Evolutionary conservation across 2,329 filamentous ascomycete genomes (phyloP), one percentile per base, ranked within the genome.

Genomic region (Alternaria angustiovoidea): DNA sequence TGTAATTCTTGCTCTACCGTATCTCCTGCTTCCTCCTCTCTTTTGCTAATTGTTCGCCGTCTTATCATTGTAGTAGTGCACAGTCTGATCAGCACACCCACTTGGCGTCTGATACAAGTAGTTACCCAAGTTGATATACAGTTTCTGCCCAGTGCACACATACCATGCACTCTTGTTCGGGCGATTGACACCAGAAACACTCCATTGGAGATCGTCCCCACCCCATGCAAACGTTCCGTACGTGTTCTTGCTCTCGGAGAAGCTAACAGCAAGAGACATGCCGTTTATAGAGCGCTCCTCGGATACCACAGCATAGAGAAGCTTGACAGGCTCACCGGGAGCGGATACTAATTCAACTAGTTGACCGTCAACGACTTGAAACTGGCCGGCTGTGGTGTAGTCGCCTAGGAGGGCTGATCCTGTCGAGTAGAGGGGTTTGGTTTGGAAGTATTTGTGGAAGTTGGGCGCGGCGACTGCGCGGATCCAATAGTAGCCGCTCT

Each of bases 81-180:
- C 77, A 65, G 86, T 88, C 76, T 88, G 82, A 77, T 89, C 86
- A 30, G 81, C 79, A 75, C 86, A 88, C 3, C 86, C 86, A 4
- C 76, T 73, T 0, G 86, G 86, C 11, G 86, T 88, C 74, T 84
- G 77, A 68, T 88, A 88, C 26, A 77, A 76, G 68, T 88, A 88
- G 14, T 84, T 84, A 0, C 87, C 86, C 55, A 87, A 80, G 67
- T 88, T 88, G 68, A 88, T 81, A 68, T 84, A 88, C 62, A 88
- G 64, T 52, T 73, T 69, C 75, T 86, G 82, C 6, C 79, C 78
- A 46, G 76, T 78, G 63, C 86, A 89, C 53, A 88, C 86, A 64
- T 87, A 82, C 85, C 86, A 89, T 1, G 87, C 86, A 20, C 82
- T 84, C 44, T 81, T 69, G 69, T 88, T 89, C 51, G 85, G 86